Conservation (phyloP, 2,329 filamentous ascomycete genomes). For the Fusarium falciforme region DNA sequence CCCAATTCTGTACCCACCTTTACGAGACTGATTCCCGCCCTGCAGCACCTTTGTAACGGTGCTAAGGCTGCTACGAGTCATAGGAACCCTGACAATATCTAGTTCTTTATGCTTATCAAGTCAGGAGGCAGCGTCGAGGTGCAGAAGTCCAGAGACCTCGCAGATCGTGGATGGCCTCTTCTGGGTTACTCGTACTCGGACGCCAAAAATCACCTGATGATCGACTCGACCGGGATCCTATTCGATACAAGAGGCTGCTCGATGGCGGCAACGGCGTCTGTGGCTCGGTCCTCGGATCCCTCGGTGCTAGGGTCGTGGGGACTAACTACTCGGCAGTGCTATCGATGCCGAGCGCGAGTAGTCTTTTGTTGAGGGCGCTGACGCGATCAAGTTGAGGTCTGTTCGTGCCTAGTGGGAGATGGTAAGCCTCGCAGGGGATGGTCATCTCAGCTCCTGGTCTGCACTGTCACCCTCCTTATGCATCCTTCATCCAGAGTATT, state of each 20-base stretch:
- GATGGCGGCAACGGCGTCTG: not conserved
- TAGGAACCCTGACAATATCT: not conserved
- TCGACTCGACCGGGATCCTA: not conserved
- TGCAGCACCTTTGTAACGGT: not conserved
- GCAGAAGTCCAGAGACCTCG: not conserved
- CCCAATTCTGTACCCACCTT: not conserved
- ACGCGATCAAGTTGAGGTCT: not conserved
- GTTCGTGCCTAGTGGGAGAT: not conserved
- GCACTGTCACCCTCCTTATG: not conserved
- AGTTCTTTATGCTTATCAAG: constrained; percentile 1
- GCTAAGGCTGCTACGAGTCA: not conserved
- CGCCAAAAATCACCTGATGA: not conserved
- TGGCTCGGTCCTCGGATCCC: not conserved
- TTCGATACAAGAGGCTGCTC: not conserved
- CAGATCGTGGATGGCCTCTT: not conserved
- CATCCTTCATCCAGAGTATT: not conserved
- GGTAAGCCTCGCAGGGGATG: not conserved
- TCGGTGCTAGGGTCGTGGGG: not conserved
- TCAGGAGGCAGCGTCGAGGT: not conserved
- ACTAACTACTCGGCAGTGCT: not conserved
- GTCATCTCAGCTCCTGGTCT: not conserved
- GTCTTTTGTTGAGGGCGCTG: not conserved
- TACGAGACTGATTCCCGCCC: not conserved
- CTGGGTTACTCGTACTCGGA: not conserved
- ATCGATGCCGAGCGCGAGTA: not conserved